phyloP scores from a whole-genome alignment of 1,139 yeast genomes.

The Wickerhamiella pararugosa region DNA sequence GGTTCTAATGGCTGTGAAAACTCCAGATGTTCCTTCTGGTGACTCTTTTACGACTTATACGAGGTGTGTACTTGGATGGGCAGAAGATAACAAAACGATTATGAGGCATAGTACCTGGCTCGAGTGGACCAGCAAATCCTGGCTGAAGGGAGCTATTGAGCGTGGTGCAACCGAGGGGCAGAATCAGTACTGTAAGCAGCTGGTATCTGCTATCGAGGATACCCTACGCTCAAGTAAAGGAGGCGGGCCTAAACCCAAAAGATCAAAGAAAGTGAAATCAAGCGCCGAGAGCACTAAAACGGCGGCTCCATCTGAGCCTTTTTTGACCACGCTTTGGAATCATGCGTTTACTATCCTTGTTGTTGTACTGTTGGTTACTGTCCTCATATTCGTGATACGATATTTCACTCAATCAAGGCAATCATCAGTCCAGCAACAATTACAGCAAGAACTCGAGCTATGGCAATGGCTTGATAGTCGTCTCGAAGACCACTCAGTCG shows the following conservation, averaged over 20 bases:
- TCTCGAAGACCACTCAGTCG: constrained; percentile 5
- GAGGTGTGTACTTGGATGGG: constrained; percentile 53
- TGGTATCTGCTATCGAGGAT: constrained; percentile 44
- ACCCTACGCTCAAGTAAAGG: constrained; percentile 23
- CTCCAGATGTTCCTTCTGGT: constrained; percentile 97
- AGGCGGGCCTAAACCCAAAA: constrained; percentile 6
- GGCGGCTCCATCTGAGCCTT: neutral
- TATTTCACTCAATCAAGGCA: constrained; percentile 8
- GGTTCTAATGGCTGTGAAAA: constrained; percentile 52
- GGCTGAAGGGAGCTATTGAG: constrained; percentile 67
- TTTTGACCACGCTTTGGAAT: constrained; percentile 11
- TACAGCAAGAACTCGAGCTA: constrained; percentile 45
- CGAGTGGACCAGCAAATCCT: constrained; percentile 86
- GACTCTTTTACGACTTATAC: constrained; percentile 64
- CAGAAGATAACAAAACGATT: constrained; percentile 47
- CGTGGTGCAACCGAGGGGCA: constrained; percentile 90
- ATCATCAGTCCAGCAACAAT: constrained; percentile 2
- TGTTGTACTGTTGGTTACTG: constrained; percentile 11
- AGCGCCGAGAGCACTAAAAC: neutral
- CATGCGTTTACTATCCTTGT: constrained; percentile 14
- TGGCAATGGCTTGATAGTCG: constrained; percentile 76
- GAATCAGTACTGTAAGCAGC: constrained; percentile 44
- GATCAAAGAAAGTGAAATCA: constrained; percentile 6
- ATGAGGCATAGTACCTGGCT: constrained; percentile 50
- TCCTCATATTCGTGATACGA: constrained; percentile 17